Conservation (phyloP, 2,329 filamentous ascomycete genomes). For the Alternaria hordeiaustralica region DNA sequence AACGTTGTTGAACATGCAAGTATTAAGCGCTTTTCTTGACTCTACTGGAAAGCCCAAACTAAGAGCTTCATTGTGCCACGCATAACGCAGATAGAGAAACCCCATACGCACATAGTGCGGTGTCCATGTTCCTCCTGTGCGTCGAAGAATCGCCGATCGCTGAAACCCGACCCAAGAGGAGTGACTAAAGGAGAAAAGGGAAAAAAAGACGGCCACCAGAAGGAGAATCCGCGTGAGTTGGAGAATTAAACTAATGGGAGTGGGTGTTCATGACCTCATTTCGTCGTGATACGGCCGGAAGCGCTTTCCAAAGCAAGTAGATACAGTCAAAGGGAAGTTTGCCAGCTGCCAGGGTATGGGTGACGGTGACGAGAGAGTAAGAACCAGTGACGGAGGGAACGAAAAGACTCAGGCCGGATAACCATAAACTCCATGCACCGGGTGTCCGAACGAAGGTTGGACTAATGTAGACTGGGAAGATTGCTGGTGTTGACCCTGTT, state of each 20-base stretch:
- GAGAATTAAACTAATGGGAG: slow-evolving; percentile 31
- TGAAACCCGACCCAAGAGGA: slow-evolving; percentile 9
- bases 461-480: slow-evolving; percentile 17
- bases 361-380: slow-evolving; percentile 1
- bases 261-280: slow-evolving; percentile 46
- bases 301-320: slow-evolving; percentile 44
- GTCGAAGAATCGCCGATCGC: slow-evolving; percentile 17
- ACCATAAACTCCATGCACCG: slow-evolving; percentile 32
- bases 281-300: slow-evolving; percentile 40
- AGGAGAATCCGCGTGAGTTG: slow-evolving; percentile 15
- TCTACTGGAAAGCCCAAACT: slow-evolving; percentile 14
- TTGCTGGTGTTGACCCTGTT: slow-evolving; percentile 31
- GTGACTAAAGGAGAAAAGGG: slow-evolving; percentile 16
- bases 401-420: slow-evolving; percentile 28
- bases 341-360: slow-evolving; percentile 1
- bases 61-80: slow-evolving; percentile 9
- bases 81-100: slow-evolving; percentile 11
- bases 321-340: slow-evolving; percentile 34
- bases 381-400: slow-evolving; percentile 4
- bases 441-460: slow-evolving; percentile 30
- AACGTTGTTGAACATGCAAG: slow-evolving; percentile 20
- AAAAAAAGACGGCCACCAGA: slow-evolving; percentile 14
- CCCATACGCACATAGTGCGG: slow-evolving; percentile 24
- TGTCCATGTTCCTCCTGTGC: slow-evolving; percentile 27
- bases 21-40: slow-evolving; percentile 34